phyloP scores from a whole-genome alignment of 2,329 filamentous ascomycete species.

The Xylaria sp. region DNA sequence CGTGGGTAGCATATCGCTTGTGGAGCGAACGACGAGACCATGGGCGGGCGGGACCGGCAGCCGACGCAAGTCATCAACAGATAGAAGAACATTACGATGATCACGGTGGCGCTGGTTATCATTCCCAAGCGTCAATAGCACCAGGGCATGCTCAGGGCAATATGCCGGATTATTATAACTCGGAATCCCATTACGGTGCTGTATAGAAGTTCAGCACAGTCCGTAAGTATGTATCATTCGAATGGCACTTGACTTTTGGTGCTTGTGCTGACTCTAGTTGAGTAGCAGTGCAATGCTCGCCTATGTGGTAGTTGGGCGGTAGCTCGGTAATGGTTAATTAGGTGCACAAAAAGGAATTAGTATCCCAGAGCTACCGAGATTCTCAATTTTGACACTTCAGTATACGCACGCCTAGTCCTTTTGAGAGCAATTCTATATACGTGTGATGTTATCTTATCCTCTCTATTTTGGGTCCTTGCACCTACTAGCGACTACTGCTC shows the following conservation, averaged over 20 bases:
- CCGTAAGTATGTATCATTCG: neutral
- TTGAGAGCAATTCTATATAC: neutral
- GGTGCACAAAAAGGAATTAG: neutral
- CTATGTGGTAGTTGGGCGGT: neutral
- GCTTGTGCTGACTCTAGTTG: neutral
- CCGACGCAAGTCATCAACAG: neutral
- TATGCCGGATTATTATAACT: neutral
- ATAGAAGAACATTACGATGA: neutral
- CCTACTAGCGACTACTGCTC: too few species aligned
- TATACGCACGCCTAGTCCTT: neutral
- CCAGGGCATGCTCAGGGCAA: neutral
- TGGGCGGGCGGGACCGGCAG: neutral
- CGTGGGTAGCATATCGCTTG: neutral
- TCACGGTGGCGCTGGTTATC: neutral
- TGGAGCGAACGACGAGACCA: neutral
- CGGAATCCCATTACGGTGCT: neutral
- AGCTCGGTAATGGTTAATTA: neutral
- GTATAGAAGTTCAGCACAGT: neutral
- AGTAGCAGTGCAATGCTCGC: neutral
- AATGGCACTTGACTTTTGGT: too few species aligned
- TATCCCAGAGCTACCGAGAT: neutral
- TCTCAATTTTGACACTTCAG: neutral
- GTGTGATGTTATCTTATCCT: neutral
- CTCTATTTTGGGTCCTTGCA: neutral
- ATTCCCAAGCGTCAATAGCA: neutral